Evolutionary conservation across 2,329 filamentous ascomycete species (phyloP), one percentile per base, ranked within the genome.

Genomic region (Hymenoscyphus albidus): DNA sequence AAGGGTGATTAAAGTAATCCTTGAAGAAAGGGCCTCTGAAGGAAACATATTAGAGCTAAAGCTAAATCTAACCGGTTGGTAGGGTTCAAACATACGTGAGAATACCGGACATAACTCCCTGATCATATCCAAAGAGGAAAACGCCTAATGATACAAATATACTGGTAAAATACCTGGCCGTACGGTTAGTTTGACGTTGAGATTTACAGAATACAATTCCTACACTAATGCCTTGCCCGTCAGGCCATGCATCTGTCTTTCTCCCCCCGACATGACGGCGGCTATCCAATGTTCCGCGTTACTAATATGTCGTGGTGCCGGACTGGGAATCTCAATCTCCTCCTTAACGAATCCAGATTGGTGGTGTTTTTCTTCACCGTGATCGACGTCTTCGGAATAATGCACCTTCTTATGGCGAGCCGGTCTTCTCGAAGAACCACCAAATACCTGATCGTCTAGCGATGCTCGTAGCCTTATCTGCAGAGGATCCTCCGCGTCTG

Each of bases 181-280:
- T 57, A 60, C 27, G 4, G 62, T 65, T 59, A 72, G 48, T 31
- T 60, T 55, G 42, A 48, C 6, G 3, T 31, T 38, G 14, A 40
- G 56, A 27, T n/a, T 56, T 27, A 13, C 16, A 31, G 2, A 22
- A 56, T 6, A 62, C 56, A 58, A 67, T 66, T 77, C 86, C 73
- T 85, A 97, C 89, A 99, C 85, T 74, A 99, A 83, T 79, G 94
- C 88, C 82, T 96, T 97, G 80, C 95, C 95, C 74, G 96, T 96
- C 72, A 99, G 85, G 82, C 95, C 95, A 80, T 95, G 91, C 74
- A 92, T 89, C 76, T 90, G 88, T 75, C 85, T 82, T 71, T 88
- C 85, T 69, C 91, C 88, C 76, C 88, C 88, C 71, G 92, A 88
- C 93, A 99, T 97, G 84, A 96, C 89, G 81, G 83, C 78, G 71